Evolutionary conservation across 441 rosid species (phyloP).

Genomic region (Pelargonium citronellum): DNA sequence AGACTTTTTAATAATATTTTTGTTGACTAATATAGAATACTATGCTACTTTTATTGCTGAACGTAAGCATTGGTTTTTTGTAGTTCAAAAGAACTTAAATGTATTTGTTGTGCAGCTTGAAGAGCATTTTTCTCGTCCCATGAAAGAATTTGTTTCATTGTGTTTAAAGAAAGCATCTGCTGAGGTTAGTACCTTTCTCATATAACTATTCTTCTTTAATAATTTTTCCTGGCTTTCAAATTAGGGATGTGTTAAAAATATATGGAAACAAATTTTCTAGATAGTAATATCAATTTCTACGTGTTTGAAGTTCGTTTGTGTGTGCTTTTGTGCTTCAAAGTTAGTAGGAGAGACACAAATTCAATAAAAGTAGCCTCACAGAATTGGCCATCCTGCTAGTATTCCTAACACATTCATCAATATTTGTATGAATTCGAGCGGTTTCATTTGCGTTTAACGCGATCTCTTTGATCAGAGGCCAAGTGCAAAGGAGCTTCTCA

Average conservation of each 20-base stretch:
- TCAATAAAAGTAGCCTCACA: neutral
- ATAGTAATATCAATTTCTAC: neutral
- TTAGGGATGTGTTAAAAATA: constrained; percentile 4
- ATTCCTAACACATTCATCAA: neutral
- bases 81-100: constrained; percentile 22
- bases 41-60: constrained; percentile 15
- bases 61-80: constrained; percentile 15
- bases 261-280: constrained; percentile 8
- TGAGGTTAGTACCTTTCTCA: constrained; percentile 51
- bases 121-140: constrained; percentile 94
- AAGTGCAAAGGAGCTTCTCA: constrained; percentile 93
- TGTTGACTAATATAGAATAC: constrained; percentile 19
- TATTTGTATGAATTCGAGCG: neutral
- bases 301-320: constrained; percentile 2
- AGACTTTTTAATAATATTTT: constrained; percentile 21
- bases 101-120: constrained; percentile 64
- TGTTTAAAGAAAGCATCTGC: constrained; percentile 86
- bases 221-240: neutral
- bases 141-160: constrained; percentile 92
- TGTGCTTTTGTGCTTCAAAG: neutral
- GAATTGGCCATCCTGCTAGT: neutral
- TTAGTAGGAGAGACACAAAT: neutral
- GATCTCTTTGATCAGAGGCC: constrained; percentile 58
- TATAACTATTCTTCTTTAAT: neutral
- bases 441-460: constrained; percentile 4